phyloP scores from a whole-genome alignment of 768 basidiomycete genomes.

The Lentinula raphanica region DNA sequence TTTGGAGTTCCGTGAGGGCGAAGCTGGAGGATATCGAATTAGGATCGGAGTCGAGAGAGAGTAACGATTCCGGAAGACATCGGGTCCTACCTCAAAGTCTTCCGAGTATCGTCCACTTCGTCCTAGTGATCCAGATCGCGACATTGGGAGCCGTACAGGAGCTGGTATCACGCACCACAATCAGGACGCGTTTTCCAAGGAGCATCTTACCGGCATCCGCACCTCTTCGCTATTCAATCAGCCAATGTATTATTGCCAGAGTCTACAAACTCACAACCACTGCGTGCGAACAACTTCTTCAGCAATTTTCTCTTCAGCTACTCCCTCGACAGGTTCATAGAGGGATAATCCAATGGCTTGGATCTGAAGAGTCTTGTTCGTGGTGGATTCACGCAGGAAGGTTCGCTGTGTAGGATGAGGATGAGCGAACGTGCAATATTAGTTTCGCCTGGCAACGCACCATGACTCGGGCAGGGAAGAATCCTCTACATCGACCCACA shows the following conservation, averaged over 20 bases:
- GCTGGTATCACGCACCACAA: constrained; percentile 55
- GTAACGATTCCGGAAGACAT: no score
- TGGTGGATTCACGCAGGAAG: constrained; percentile 67
- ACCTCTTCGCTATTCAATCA: no score
- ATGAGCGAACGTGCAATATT: background rate
- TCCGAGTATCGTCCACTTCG: constrained; percentile 84
- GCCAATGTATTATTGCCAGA: no score
- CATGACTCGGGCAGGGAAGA: constrained; percentile 93
- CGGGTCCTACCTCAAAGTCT: constrained; percentile 80
- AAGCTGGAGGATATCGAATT: constrained; percentile 49
- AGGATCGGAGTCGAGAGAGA: background rate
- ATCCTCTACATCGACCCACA: constrained; percentile 52
- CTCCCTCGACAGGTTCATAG: constrained; percentile 84
- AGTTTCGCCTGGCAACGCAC: constrained; percentile 24
- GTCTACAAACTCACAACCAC: constrained; percentile 68
- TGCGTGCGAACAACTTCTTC: constrained; percentile 90
- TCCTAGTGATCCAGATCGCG: constrained; percentile 41
- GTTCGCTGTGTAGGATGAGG: constrained; percentile 52
- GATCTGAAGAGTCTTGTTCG: constrained; percentile 80
- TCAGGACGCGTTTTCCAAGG: constrained; percentile 75
- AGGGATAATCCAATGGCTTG: constrained; percentile 95
- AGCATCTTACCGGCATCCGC: constrained; percentile 63
- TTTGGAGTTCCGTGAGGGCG: constrained; percentile 82
- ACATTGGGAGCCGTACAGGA: background rate
- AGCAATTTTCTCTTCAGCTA: constrained; percentile 68